Base-by-base conservation (phyloP, 202 grass and related monocot species). In the Dendrocalamus latiflorus region DNA sequence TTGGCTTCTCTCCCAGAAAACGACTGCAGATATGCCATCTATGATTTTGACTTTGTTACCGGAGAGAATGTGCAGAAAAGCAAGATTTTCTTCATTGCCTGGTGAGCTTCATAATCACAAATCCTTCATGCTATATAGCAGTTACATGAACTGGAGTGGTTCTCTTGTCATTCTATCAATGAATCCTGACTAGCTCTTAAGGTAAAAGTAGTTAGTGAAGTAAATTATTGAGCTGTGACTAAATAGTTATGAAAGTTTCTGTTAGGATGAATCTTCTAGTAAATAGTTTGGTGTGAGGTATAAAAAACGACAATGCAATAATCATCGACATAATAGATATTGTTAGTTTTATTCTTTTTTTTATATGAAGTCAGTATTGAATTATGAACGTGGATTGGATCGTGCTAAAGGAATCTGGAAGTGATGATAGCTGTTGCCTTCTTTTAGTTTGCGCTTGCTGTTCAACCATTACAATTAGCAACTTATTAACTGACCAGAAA, bases 81-180 rank as follows among this genome's bases (percentile, higher is more conserved):
- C 90, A 97, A 97, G 83, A 97, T 97, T 65, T 97, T 97, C 78
- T 97, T 97, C 88, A 88, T 97, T 83, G 90, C 94, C 36, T 97
- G 94, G 94, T 97, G 77, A 88, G 88, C 3, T 67, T 88, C 65
- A 50, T 71, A 25, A 49, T 82, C 65, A 62, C 1, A 42, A 26
- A 49, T 86, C 61, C 25, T 44, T 60, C 73, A 14, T 53, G 56
- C 38, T 28, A 16, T 76, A 14, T 54, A 20, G n/a, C 33, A 25
- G 50, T 21, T 55, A 20, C 54, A 30, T 68, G 60, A 63, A 77
- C 48, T 28, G 20, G 14, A 24, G 1, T 63, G 12, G 9, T 37
- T 62, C 22, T 65, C 33, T 33, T 33, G 33, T 33, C 33, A 33
- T 33, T 33, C 44, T 76, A 28, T 26, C 48, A 47, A 28, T 28